Base-by-base conservation (phyloP, 2,329 filamentous ascomycete species). In the Ilyonectria mors-panacis region DNA sequence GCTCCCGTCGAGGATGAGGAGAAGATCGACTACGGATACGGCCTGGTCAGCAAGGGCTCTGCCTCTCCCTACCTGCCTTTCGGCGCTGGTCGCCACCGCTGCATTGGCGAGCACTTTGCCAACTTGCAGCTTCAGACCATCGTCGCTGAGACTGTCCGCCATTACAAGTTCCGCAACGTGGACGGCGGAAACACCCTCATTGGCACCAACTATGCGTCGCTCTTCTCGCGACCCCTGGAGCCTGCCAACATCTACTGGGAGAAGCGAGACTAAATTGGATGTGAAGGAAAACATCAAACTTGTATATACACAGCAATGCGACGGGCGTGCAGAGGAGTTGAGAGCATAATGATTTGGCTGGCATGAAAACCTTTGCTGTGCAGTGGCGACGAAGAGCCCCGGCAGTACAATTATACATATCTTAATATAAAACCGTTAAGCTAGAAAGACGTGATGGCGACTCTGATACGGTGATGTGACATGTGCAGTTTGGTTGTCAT, bases 51-150 rank as follows among this genome's bases (percentile, higher is more conserved):
- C 86, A 97, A 98, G 86, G 95, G 95, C 63, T 92, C 94, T 15
- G 90, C 89, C 66, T 97, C 93, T 59, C 95, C 95, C 0, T 98
- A 98, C 80, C 89, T 98, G 54, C 95, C 95, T 2, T 98, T 98
- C 78, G 95, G 95, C 65, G 95, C 95, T 33, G 95, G 95, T 47
- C 88, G 95, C 73, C 95, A 98, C 83, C 88, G 95, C 72, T 98
- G 95, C 83, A 98, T 98, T 78, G 95, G 95, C 72, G 95, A 98
- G 86, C 94, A 97, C 78, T 98, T 98, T 80, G 95, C 95, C 73
- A 97, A 97, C 79, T 87, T 97, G 65, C 95, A 98, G 83, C 86
- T 98, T 69, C 92, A 95, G 79, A 94, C 94, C 50, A 97, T 98
- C 72, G 85, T 92, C 13, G 94, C 91, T 57, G 91, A 90, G 65